Base-by-base conservation (phyloP, 108 stramenopile species). In the Seminavis robusta region DNA sequence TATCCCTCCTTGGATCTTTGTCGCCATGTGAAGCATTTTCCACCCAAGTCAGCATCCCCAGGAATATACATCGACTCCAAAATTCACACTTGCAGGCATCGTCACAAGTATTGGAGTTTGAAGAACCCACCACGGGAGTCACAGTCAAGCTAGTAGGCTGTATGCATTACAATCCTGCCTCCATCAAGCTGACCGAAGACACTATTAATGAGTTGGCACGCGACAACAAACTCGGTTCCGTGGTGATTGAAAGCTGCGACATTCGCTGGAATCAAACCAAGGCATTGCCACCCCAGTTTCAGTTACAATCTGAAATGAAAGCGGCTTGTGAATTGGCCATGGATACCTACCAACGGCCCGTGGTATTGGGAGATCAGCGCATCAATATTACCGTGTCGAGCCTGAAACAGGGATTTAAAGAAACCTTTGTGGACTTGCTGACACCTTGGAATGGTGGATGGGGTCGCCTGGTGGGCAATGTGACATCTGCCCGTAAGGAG, bases 121-220 rank as follows among this genome's bases (percentile, higher is more conserved):
- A 63, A 24, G 83, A 84, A 47, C 83, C 83, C 8, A 54, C 41
- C 10, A 79, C 83, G 0, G 64, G 63, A 24, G 67, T 69, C 1
- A 66, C 47, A 10, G 77, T 84, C 2, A 58, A 77, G 24, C 63
- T 84, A 26, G 64, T 84, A 9, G 83, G 83, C 24, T 59, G 65
- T 8, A 79, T 79, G 77, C 77, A 79, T 31, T 79, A 79, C 52
- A 84, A 84, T 56, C 83, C 83, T 1, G 72, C 71, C 19, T 76
- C 74, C 11, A 84, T 84, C 42, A 23, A 65, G 48, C 56, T 76
- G 1, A 74, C 73, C 36, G 46, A 60, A 21, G 62, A 68, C 0
- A 73, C 61, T 1, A 65, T 79, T 33, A 56, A 73, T 41, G 47
- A 48, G 4, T 66, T 81, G 23, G 77, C 59, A 5, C 33, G 38